phyloP scores from a whole-genome alignment of 1,139 yeast species.

The Candida labiduridarum region DNA sequence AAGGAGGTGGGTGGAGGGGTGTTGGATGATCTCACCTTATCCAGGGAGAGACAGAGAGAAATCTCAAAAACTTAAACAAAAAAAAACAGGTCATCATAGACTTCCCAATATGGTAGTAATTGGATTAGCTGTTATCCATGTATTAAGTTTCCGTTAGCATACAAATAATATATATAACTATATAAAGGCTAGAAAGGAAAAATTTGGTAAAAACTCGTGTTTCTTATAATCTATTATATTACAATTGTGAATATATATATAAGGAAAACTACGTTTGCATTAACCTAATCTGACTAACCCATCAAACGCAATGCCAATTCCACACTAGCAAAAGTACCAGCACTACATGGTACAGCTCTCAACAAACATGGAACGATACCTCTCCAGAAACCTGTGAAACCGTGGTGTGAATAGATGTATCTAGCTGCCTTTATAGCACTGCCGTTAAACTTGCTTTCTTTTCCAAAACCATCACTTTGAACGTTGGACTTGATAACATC shows the following conservation, averaged over 20 bases:
- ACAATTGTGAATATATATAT: not conserved
- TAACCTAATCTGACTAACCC: constrained; percentile 28
- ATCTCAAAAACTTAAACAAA: too few species aligned
- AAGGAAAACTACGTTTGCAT: not conserved
- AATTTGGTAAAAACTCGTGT: too few species aligned
- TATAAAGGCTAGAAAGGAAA: too few species aligned
- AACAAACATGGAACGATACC: constrained; percentile 71
- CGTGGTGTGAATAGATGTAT: constrained; percentile 48
- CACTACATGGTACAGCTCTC: constrained; percentile 74
- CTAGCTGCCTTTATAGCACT: constrained; percentile 48
- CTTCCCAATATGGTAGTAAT: not conserved
- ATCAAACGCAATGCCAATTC: constrained; percentile 64
- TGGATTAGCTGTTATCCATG: not conserved
- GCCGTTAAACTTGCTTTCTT: constrained; percentile 46
- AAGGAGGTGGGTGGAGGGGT: not conserved
- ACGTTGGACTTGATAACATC: constrained; percentile 71
- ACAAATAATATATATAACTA: too few species aligned
- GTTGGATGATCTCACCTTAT: not conserved
- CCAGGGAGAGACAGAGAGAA: too few species aligned
- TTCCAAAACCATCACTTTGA: constrained; percentile 66
- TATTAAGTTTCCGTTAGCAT: too few species aligned
- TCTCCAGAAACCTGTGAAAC: constrained; percentile 66
- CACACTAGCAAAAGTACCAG: constrained; percentile 79
- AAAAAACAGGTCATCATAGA: not conserved
- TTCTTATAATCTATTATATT: not conserved